Evolutionary conservation across 495 filamentous ascomycete genomes (phyloP), one percentile per base, ranked within the genome.

Genomic region (Neurospora sp.): DNA sequence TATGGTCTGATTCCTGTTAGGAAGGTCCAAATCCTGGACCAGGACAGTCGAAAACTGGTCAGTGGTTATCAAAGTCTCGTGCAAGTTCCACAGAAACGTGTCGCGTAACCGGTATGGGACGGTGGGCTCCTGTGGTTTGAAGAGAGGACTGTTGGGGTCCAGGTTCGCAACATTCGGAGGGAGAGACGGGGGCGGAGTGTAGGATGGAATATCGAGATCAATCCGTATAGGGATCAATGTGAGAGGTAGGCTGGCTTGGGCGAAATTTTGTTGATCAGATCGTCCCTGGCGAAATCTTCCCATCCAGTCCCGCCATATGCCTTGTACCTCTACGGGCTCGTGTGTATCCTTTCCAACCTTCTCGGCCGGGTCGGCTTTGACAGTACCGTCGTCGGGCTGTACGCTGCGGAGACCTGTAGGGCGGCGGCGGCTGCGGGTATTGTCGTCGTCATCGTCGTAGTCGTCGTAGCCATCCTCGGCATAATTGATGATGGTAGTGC

Each of bases 241-340:
- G 35, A 96, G 86, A 35, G 96, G 96, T 38, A 98, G 88, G 70
- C 90, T 87, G 31, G 93, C 89, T 81, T 97, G 96, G 16, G 93
- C 91, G 74, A 92, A 90, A 74, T 91, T 87, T 75, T 97, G 94
- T 72, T 91, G 80, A 70, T 94, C 93, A 10, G 91, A 88, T 71
- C 85, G 83, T 59, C 73, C 74, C 5, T 70, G 46, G 70, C 79
- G 79, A 80, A 89, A 90, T 71, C 94, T 94, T 68, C 90, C 88
- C 92, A 97, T 97, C 94, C 94, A 98, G 74, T 98, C 94, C 72
- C 94, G 88, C 88, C 92, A 97, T 74, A 97, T 90, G 44, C 94
- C 93, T 83, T 96, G 94, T 20, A 96, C 84, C 59, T 94, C 89
- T 22, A 97, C 92, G 0, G 94, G 94, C 69, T 85, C 86, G 72